phyloP scores from a whole-genome alignment of 495 filamentous ascomycete genomes.

The Penicillium pancosmium region DNA sequence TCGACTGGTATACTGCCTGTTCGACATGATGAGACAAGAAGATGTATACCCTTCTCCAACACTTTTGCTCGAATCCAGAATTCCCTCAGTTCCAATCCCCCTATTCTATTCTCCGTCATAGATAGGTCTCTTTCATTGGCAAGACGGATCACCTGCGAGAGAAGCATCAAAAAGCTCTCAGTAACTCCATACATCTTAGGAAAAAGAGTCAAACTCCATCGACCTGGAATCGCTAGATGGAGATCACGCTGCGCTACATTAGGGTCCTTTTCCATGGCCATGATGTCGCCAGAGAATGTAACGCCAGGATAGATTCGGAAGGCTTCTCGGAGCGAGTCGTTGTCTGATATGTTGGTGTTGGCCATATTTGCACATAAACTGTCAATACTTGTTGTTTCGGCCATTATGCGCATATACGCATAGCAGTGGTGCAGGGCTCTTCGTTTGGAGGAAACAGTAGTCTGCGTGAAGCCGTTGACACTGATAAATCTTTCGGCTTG shows the following conservation, averaged over 20 bases:
- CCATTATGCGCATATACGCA: constrained; percentile 31
- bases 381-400: constrained; percentile 26
- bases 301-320: constrained; percentile 20
- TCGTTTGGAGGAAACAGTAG: constrained; percentile 20
- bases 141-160: constrained; percentile 28
- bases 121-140: constrained; percentile 29
- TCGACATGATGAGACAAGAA: constrained; percentile 7
- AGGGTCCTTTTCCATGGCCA: constrained; percentile 27
- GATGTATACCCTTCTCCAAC: constrained; percentile 21
- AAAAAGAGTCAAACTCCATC: constrained; percentile 24
- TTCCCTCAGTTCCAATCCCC: constrained; percentile 13
- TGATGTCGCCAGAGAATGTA: constrained; percentile 16
- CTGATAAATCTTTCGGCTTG: constrained; percentile 26
- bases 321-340: constrained; percentile 5
- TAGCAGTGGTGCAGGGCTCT: constrained; percentile 28
- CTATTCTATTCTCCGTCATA: neutral
- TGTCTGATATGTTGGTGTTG: neutral
- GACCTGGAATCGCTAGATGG: constrained; percentile 27
- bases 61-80: constrained; percentile 27
- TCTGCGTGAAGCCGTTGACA: constrained; percentile 19
- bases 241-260: constrained; percentile 24
- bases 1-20: neutral
- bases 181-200: constrained; percentile 27
- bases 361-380: neutral
- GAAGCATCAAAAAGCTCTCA: constrained; percentile 26